Percentiles rank a stretch among this genome's conserved stretches.
These are phyloP conservation scores for Nothophytophthora sp. DNA, from an alignment of 352 stramenopile genomes.

Conservation along the genomic window DNA sequence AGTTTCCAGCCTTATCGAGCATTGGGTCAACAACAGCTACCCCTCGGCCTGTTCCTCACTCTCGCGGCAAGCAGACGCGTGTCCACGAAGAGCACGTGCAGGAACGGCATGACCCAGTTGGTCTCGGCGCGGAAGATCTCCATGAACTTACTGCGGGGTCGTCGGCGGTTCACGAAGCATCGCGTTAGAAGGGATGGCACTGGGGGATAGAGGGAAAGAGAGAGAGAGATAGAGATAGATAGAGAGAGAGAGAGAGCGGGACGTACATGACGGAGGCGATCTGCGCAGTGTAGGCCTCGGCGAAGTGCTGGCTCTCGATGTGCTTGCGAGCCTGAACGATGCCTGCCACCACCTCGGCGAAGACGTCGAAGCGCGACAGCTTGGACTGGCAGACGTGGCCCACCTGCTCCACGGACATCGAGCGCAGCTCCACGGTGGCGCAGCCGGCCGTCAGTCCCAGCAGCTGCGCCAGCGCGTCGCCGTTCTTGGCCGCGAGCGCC, in stretches of 20 bases:
- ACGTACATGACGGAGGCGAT: constrained; percentile 75
- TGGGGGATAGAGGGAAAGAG: background rate
- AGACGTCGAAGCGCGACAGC: constrained; percentile 52
- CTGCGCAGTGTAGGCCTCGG: constrained; percentile 63
- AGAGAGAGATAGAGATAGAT: background rate
- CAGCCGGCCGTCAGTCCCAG: constrained; percentile 39
- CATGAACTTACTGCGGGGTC: constrained; percentile 74
- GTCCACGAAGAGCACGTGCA: constrained; percentile 82
- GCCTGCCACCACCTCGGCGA: constrained; percentile 63
- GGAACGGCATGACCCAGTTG: constrained; percentile 85
- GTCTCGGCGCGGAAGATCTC: constrained; percentile 83
- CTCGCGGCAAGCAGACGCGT: constrained; percentile 68
- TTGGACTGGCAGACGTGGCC: constrained; percentile 52
- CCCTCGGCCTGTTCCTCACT: constrained; percentile 21
- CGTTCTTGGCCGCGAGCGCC: constrained; percentile 52
- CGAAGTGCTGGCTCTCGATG: constrained; percentile 39
- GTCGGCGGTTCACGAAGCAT: background rate
- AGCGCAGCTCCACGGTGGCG: constrained; percentile 36
- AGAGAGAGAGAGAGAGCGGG: background rate
- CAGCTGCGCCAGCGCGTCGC: constrained; percentile 51
- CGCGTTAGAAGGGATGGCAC: constrained; percentile 1
- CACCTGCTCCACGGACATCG: constrained; percentile 54
- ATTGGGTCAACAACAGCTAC: background rate
- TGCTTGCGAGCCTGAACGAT: constrained; percentile 70
- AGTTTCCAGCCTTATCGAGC: too few relatives aligned